phyloP scores from a whole-genome alignment of 352 stramenopile species.

The Globisporangium lucens region DNA sequence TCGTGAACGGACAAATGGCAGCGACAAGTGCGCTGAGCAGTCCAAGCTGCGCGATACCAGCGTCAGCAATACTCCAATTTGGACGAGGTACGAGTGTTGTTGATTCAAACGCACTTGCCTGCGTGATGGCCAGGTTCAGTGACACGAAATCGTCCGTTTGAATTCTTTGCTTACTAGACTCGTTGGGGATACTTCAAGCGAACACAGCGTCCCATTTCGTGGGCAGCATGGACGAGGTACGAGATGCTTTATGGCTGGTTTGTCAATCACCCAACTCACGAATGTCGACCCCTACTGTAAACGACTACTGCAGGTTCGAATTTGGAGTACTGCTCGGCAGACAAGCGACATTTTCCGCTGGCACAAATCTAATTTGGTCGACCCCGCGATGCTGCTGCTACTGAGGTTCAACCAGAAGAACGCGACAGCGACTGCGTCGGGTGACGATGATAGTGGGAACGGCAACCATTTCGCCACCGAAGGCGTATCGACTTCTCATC shows the following conservation, averaged over 20 bases:
- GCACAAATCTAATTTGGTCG: conserved; percentile 21
- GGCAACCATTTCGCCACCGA: conserved; percentile 41
- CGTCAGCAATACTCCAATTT: conserved; percentile 34
- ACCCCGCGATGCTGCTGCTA: conserved; percentile 26
- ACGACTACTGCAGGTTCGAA: conserved; percentile 22
- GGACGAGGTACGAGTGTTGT: conserved; percentile 29
- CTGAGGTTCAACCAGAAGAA: conserved; percentile 29
- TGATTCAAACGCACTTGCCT: background rate
- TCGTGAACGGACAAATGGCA: conserved; percentile 28
- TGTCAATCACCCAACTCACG: background rate
- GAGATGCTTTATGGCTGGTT: background rate
- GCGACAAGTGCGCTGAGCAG: conserved; percentile 19
- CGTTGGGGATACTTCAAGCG: conserved; percentile 17
- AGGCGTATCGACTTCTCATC: conserved; percentile 4
- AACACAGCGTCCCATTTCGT: conserved; percentile 19
- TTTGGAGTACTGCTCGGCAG: conserved; percentile 29
- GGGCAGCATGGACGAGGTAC: conserved; percentile 49
- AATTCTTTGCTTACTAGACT: conserved; percentile 13
- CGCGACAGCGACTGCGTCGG: conserved; percentile 18
- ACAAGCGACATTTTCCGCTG: conserved; percentile 18
- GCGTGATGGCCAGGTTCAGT: background rate
- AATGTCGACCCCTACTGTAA: background rate
- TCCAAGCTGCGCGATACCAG: conserved; percentile 22
- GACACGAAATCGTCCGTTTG: background rate
- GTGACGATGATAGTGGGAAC: conserved; percentile 26